These are phyloP conservation scores for Zymoseptoria pseudotritici DNA, from an alignment of 2,329 filamentous ascomycete species.

Conservation along the genomic window DNA sequence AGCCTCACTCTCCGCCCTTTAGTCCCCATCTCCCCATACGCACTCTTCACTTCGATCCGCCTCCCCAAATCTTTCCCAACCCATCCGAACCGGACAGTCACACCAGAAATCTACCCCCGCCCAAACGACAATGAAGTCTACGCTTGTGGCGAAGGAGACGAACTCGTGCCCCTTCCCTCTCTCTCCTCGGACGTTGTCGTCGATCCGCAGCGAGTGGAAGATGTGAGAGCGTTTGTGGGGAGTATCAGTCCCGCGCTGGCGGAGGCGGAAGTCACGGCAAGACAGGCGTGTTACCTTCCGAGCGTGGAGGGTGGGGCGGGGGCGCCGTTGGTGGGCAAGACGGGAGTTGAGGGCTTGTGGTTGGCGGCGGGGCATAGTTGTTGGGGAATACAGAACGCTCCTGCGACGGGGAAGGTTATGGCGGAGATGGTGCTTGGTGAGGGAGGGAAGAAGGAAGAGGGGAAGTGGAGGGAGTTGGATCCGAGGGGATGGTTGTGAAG, in stretches of 20 bases:
- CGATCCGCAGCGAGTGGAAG: conserved; percentile 67
- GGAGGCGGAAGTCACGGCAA: conserved; percentile 53
- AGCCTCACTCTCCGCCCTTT: conserved; percentile 54
- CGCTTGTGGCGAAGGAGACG: conserved; percentile 86
- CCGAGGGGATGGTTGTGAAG: neutral
- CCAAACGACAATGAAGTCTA: conserved; percentile 78
- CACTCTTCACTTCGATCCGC: conserved; percentile 78
- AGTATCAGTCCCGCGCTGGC: conserved; percentile 2
- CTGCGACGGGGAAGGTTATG: conserved; percentile 57
- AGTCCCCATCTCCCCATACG: conserved; percentile 60
- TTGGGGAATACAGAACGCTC: conserved; percentile 96
- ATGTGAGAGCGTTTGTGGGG: neutral
- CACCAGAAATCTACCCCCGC: conserved; percentile 89
- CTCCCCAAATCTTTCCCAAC: conserved; percentile 56
- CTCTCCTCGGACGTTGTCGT: conserved; percentile 68
- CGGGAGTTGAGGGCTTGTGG: conserved; percentile 64
- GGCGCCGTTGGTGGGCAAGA: conserved; percentile 72
- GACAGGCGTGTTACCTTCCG: conserved; percentile 91
- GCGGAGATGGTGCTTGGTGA: neutral
- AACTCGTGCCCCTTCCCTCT: conserved; percentile 63
- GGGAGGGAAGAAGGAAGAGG: neutral
- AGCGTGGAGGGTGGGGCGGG: conserved; percentile 53
- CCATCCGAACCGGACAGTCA: conserved; percentile 55
- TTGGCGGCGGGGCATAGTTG: conserved; percentile 89
- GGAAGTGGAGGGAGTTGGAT: neutral